Conservation (phyloP, 2,329 filamentous ascomycete species). For the Arachnopeziza araneosa region DNA sequence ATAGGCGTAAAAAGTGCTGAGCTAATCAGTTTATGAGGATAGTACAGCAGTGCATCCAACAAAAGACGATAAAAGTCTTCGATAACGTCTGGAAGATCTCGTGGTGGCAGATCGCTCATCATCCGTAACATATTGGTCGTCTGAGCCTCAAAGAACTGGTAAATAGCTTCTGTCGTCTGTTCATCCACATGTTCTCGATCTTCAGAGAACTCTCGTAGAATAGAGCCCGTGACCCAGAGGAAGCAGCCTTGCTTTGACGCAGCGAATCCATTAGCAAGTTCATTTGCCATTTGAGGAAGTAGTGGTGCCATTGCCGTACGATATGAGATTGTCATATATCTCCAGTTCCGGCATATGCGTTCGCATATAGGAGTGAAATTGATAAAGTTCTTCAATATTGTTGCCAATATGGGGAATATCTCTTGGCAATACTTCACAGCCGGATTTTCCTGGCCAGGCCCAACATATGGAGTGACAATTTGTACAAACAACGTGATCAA, state of each 20-base stretch:
- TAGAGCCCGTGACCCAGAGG: constrained; percentile 95
- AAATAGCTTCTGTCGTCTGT: constrained; percentile 80
- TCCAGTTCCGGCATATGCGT: constrained; percentile 89
- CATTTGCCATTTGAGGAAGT: constrained; percentile 79
- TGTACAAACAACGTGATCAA: constrained; percentile 89
- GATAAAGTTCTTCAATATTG: constrained; percentile 83
- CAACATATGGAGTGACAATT: constrained; percentile 66
- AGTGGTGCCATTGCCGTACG: constrained; percentile 82
- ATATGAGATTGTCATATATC: constrained; percentile 95
- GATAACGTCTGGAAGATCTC: constrained; percentile 56
- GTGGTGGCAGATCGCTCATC: constrained; percentile 70
- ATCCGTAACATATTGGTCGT: constrained; percentile 84
- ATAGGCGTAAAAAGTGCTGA: constrained; percentile 77
- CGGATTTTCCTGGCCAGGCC: constrained; percentile 70
- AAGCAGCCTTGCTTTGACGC: constrained; percentile 90
- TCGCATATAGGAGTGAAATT: constrained; percentile 85
- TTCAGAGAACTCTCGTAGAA: constrained; percentile 91
- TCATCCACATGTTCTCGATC: constrained; percentile 79
- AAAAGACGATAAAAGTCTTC: constrained; percentile 84
- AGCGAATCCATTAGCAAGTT: constrained; percentile 79
- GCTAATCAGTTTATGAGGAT: constrained; percentile 75
- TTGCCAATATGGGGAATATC: constrained; percentile 80
- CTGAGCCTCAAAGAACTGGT: constrained; percentile 91
- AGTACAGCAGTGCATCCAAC: constrained; percentile 88
- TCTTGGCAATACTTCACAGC: constrained; percentile 96